Percentiles rank a stretch among this genome's conserved stretches.
These are phyloP conservation scores for Aspergillus kassunensis DNA, from an alignment of 495 filamentous ascomycete genomes.

Conservation along the genomic window DNA sequence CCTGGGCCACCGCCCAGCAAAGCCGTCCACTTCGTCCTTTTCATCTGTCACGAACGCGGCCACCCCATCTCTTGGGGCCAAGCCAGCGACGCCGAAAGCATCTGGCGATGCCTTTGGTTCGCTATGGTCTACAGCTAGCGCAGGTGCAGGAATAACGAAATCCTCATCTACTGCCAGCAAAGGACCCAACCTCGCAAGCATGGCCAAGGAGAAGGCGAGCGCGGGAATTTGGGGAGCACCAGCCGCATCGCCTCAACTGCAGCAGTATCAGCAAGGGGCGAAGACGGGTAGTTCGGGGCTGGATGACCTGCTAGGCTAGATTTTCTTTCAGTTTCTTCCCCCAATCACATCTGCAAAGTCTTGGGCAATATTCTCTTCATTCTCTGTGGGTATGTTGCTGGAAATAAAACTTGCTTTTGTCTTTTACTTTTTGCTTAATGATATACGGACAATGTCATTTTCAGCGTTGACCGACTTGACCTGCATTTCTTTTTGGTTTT, in stretches of 20 bases:
- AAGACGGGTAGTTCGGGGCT: slow-evolving; percentile 47
- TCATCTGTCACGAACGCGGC: slow-evolving; percentile 31
- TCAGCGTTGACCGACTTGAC: not conserved
- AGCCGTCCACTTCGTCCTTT: slow-evolving; percentile 35
- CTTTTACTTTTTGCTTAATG: not conserved
- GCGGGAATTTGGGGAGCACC: slow-evolving; percentile 88
- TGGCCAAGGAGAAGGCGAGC: slow-evolving; percentile 93
- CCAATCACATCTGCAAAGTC: slow-evolving; percentile 2
- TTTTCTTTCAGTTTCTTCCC: slow-evolving; percentile 3
- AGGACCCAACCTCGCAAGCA: slow-evolving; percentile 75
- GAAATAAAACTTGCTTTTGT: slow-evolving; percentile 8
- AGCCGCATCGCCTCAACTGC: slow-evolving; percentile 35
- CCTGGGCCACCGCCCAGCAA: slow-evolving; percentile 28
- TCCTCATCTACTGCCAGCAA: slow-evolving; percentile 56
- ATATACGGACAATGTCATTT: not conserved
- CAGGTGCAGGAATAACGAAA: slow-evolving; percentile 77
- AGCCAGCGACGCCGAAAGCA: slow-evolving; percentile 50
- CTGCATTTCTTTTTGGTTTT: not conserved
- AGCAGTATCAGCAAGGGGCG: slow-evolving; percentile 29
- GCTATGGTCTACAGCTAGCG: slow-evolving; percentile 75
- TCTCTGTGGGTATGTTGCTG: slow-evolving; percentile 2
- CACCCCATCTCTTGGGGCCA: slow-evolving; percentile 31
- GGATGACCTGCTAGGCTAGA: slow-evolving; percentile 64
- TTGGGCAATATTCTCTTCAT: slow-evolving; percentile 1
- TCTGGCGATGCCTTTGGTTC: slow-evolving; percentile 81